Conservation (phyloP, 371 early-diverging fungal genomes). For the Zancudomyces culisetae region DNA sequence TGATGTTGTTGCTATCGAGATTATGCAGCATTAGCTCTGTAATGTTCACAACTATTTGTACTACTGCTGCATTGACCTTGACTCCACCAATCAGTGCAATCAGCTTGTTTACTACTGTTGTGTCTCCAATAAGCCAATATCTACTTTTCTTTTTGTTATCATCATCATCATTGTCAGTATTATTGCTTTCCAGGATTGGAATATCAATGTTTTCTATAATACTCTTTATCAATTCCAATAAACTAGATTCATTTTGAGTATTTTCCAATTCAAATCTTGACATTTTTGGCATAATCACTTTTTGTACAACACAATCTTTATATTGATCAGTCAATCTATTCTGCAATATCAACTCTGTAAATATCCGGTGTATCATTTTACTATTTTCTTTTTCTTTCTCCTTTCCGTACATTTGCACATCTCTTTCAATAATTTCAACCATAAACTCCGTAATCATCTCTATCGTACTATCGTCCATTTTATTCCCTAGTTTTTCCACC, state of each 20-base stretch:
- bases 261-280: constrained; percentile 49
- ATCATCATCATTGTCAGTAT: not conserved
- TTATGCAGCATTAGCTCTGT: not conserved
- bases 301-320: constrained; percentile 48
- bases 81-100: not conserved
- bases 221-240: constrained; percentile 50
- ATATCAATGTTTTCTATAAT: not conserved
- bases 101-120: not conserved
- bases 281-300: constrained; percentile 51
- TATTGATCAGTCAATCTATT: constrained; percentile 28
- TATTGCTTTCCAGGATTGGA: not conserved
- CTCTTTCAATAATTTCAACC: constrained; percentile 11
- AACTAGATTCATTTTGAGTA: constrained; percentile 59
- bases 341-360: constrained; percentile 44
- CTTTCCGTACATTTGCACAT: constrained; percentile 12
- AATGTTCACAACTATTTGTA: not conserved
- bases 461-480: constrained; percentile 10
- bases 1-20: too few species aligned
- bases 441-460: constrained; percentile 13
- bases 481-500: constrained; percentile 9
- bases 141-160: not conserved
- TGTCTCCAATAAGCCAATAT: not conserved
- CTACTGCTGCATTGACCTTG: not conserved
- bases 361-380: constrained; percentile 35
- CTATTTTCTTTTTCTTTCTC: constrained; percentile 7